Conservation (phyloP, 345 rosid species). For the Theobroma cacao region DNA sequence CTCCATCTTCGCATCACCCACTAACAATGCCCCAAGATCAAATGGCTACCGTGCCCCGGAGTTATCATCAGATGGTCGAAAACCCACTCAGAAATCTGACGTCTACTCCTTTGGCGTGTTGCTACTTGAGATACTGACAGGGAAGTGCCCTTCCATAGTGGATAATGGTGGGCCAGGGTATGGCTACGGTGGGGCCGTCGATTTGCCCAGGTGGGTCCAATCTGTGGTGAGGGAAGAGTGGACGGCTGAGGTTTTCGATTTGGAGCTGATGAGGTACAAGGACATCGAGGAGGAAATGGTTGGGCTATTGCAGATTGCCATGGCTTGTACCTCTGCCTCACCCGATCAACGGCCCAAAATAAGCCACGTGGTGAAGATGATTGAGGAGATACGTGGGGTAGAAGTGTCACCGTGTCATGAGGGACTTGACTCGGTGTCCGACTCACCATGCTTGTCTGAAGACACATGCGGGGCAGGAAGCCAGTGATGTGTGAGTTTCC, state of each 20-base stretch:
- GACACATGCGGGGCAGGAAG: slow-evolving; percentile 60
- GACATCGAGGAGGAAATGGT: slow-evolving; percentile 89
- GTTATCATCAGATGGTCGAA: slow-evolving; percentile 37
- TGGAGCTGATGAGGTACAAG: slow-evolving; percentile 84
- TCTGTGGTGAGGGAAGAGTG: slow-evolving; percentile 84
- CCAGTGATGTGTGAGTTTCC: slow-evolving; percentile 31
- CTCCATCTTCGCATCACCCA: slow-evolving; percentile 41
- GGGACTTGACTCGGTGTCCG: slow-evolving; percentile 53
- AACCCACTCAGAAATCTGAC: slow-evolving; percentile 63
- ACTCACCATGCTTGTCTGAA: slow-evolving; percentile 77
- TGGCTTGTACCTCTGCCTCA: slow-evolving; percentile 49
- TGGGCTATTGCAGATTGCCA: slow-evolving; percentile 63
- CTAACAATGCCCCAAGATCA: slow-evolving; percentile 38
- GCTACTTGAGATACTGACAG: slow-evolving; percentile 69
- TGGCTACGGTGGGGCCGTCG: slow-evolving; percentile 53
- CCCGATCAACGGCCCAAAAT: slow-evolving; percentile 69
- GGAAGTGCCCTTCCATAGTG: slow-evolving; percentile 62
- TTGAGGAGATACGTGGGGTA: slow-evolving; percentile 60
- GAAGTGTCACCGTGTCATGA: slow-evolving; percentile 69
- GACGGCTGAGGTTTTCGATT: slow-evolving; percentile 86
- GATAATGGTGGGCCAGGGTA: slow-evolving; percentile 45
- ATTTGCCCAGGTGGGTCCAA: slow-evolving; percentile 77
- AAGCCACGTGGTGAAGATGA: slow-evolving; percentile 66
- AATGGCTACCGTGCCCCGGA: slow-evolving; percentile 83
- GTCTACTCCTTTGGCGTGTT: slow-evolving; percentile 83